A percentile compares a stretch with the other conserved stretches of the same genome.
Conservation (phyloP, 306 rosid species). For the Vicia villosa region DNA sequence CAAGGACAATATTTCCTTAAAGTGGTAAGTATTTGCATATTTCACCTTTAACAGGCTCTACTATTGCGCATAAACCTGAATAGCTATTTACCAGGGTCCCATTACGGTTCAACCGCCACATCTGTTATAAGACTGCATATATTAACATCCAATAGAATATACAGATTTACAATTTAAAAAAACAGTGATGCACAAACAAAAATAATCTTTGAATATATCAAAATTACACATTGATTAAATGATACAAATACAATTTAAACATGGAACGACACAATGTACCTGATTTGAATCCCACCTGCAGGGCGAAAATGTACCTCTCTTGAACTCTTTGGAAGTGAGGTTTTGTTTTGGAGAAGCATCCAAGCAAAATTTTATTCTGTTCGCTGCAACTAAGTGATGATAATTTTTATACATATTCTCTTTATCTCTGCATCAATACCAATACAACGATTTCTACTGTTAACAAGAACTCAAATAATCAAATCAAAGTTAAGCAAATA, state of each 20-base stretch:
- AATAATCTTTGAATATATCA: background rate
- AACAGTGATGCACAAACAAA: conserved; percentile 1
- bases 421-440: conserved; percentile 49
- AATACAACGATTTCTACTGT: conserved; percentile 11
- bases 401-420: conserved; percentile 43
- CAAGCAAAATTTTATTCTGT: conserved; percentile 62
- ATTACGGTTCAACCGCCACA: conserved; percentile 78
- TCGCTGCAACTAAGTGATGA: conserved; percentile 55
- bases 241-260: background rate
- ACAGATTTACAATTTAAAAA: background rate
- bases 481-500: conserved; percentile 29
- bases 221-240: background rate
- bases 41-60: conserved; percentile 56
- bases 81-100: conserved; percentile 80
- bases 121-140: conserved; percentile 49
- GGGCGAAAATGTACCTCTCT: conserved; percentile 67
- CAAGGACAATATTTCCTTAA: background rate
- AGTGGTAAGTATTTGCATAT: conserved; percentile 10
- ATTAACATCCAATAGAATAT: conserved; percentile 39
- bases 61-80: conserved; percentile 79
- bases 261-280: conserved; percentile 44
- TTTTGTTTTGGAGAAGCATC: conserved; percentile 70
- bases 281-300: conserved; percentile 75
- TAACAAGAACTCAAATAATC: conserved; percentile 13
- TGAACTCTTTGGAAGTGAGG: conserved; percentile 61